These are phyloP conservation scores for Barnettozyma hawaiiensis DNA, from an alignment of 1,139 yeast genomes.

Conservation along the genomic window DNA sequence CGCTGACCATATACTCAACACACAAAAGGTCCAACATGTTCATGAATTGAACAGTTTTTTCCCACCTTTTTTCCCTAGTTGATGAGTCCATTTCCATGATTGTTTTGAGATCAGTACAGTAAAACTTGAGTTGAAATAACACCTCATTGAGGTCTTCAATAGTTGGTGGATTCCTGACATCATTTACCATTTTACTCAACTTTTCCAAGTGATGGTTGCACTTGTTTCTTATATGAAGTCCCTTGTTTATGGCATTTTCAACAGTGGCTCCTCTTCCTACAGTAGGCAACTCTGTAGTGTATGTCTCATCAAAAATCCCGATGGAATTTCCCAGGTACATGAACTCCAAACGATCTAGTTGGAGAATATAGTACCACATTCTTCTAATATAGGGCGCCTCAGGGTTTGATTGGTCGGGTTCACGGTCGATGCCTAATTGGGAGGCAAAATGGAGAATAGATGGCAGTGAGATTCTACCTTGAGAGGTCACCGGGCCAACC, in stretches of 20 bases:
- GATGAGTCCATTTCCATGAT: conserved; percentile 4
- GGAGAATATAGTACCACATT: conserved; percentile 6
- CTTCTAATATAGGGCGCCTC: neutral
- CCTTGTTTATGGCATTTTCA: conserved; percentile 1
- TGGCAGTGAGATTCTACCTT: neutral
- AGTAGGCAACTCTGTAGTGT: neutral
- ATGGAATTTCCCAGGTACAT: neutral
- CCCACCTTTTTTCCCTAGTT: neutral
- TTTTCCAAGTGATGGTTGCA: neutral
- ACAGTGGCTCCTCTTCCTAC: neutral
- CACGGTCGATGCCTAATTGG: neutral
- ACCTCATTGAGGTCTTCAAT: neutral
- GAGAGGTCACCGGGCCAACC: neutral
- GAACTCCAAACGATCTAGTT: conserved; percentile 4
- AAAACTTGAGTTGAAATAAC: neutral
- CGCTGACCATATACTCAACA: neutral
- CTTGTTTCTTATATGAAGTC: conserved; percentile 1
- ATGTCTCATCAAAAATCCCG: neutral
- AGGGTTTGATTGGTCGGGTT: neutral
- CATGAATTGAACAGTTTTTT: conserved; percentile 2
- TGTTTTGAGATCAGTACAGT: neutral
- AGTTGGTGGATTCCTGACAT: conserved; percentile 3
- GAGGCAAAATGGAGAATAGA: neutral
- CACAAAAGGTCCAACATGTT: conserved; percentile 3
- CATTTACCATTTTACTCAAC: neutral